Percentiles rank a stretch among this genome's conserved stretches.
Conservation (phyloP, 306 rosid species). For the Acmispon strigosus region DNA sequence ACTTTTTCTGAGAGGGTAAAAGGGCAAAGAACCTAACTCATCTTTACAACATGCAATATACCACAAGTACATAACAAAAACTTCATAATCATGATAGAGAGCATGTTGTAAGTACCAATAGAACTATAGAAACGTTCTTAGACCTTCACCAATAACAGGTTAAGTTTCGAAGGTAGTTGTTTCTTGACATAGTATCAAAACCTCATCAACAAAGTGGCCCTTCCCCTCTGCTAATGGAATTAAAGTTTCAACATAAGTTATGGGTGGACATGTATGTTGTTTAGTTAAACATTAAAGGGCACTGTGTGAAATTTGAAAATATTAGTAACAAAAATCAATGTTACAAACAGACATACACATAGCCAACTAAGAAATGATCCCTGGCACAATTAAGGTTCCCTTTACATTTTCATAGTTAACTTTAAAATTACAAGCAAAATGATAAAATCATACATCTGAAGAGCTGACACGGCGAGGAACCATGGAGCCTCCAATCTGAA, state of each 20-base stretch:
- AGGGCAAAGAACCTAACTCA: background rate
- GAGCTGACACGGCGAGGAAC: conserved; percentile 62
- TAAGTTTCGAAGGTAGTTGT: background rate
- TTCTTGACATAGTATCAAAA: background rate
- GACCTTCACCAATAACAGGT: background rate
- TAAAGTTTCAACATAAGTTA: background rate
- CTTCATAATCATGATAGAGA: background rate
- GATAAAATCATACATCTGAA: conserved; percentile 47
- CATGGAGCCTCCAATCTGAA: conserved; percentile 90
- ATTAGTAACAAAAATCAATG: background rate
- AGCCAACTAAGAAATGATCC: background rate
- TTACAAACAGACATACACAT: background rate
- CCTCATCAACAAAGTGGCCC: background rate
- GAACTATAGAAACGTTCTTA: background rate
- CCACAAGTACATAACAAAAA: background rate
- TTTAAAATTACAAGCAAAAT: background rate
- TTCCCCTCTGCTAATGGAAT: background rate
- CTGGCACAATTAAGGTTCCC: background rate
- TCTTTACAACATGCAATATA: background rate
- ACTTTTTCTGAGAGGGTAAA: background rate
- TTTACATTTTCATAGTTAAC: background rate
- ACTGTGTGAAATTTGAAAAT: background rate
- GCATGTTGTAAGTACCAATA: background rate
- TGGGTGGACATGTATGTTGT: background rate
- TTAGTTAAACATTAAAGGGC: background rate